A percentile compares a stretch with the other conserved stretches of the same genome.
phyloP scores from a whole-genome alignment of 495 filamentous ascomycete species.

The Lepraria neglecta region DNA sequence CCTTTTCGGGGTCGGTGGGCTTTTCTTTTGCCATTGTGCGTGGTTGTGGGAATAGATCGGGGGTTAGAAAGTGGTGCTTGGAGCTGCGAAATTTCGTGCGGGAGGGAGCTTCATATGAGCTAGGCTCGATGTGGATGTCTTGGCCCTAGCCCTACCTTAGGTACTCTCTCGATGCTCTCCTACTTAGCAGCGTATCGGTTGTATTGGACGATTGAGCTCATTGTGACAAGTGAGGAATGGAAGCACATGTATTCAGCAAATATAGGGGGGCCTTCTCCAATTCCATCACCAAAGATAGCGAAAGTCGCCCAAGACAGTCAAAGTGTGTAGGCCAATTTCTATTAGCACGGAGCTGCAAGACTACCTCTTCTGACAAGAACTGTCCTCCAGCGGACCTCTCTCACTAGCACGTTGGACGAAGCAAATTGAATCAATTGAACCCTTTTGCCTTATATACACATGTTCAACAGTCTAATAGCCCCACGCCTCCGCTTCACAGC shows the following conservation, averaged over 20 bases:
- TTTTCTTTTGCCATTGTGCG: constrained; percentile 50
- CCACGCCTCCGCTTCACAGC: background rate
- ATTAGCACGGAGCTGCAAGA: background rate
- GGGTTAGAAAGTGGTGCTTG: background rate
- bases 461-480: background rate
- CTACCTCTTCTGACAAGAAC: too few relatives aligned
- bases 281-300: too few relatives aligned
- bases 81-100: constrained; percentile 13
- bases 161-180: too few relatives aligned
- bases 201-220: too few relatives aligned
- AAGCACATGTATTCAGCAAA: too few relatives aligned
- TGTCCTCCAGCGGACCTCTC: too few relatives aligned
- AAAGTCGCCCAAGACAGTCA: too few relatives aligned
- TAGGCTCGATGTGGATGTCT: constrained; percentile 1
- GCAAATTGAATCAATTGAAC: background rate
- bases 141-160: background rate
- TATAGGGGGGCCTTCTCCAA: too few relatives aligned
- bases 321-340: too few relatives aligned
- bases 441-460: constrained; percentile 4
- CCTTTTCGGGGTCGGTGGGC: constrained; percentile 33
- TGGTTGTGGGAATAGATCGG: background rate
- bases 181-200: too few relatives aligned
- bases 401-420: too few relatives aligned
- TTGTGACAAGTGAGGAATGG: too few relatives aligned
- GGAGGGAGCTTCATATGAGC: background rate